phyloP scores from a whole-genome alignment of 495 filamentous ascomycete species.

The Hypoxylon subgilvum region DNA sequence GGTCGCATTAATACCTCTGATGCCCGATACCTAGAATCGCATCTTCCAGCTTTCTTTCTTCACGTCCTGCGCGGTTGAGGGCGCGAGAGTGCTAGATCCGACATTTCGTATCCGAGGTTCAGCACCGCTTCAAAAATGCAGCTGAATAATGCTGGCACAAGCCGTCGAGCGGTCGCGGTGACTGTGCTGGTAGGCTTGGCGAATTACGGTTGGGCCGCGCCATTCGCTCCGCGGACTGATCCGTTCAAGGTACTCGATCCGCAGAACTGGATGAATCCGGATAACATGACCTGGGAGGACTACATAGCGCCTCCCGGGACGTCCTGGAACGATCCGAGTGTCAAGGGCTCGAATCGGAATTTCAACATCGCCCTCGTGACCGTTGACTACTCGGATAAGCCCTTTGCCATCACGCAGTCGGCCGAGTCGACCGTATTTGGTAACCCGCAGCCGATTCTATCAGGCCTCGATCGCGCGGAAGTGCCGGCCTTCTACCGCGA shows the following conservation, averaged over 20 bases:
- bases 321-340: slow-evolving; percentile 44
- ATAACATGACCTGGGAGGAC: slow-evolving; percentile 53
- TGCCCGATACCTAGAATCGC: background rate
- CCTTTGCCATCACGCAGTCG: slow-evolving; percentile 47
- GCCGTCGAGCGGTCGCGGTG: slow-evolving; percentile 13
- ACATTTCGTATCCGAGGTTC: background rate
- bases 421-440: slow-evolving; percentile 47
- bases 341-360: slow-evolving; percentile 42
- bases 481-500: slow-evolving; percentile 51
- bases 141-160: slow-evolving; percentile 26
- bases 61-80: slow-evolving; percentile 15
- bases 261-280: slow-evolving; percentile 50
- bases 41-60: slow-evolving; percentile 1
- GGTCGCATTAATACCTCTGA: slow-evolving; percentile 17
- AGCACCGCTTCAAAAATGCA: slow-evolving; percentile 18
- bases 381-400: slow-evolving; percentile 48
- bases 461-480: slow-evolving; percentile 40
- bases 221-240: slow-evolving; percentile 29
- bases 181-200: slow-evolving; percentile 28
- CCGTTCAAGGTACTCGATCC: slow-evolving; percentile 48
- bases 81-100: background rate
- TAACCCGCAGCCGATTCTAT: slow-evolving; percentile 44
- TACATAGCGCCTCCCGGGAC: slow-evolving; percentile 44
- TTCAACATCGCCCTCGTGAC: slow-evolving; percentile 53
- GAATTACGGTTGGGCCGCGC: slow-evolving; percentile 21